Base-by-base conservation (phyloP, 306 rosid species). In the Gastrolobium bilobum region DNA sequence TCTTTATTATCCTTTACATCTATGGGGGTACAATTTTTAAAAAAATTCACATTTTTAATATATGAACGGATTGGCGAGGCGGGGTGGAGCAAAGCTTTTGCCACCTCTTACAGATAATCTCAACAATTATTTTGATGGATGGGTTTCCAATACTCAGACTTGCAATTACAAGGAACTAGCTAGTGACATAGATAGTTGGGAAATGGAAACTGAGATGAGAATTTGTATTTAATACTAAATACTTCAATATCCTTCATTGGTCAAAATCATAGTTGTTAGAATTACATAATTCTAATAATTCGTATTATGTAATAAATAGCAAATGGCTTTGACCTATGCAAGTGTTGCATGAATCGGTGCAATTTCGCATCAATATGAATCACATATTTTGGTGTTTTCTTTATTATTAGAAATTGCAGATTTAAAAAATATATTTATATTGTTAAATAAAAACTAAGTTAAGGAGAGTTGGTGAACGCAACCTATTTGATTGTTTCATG, bases 271-370 rank as follows among this genome's bases (percentile, higher is more conserved):
- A 11, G 40, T 14, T 68, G 42, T 46, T 46, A 31, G 29, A 44
- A 46, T 68, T 57, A 68, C 10, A 30, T 10, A 44, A 10, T 31
- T 68, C 73, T 47, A 46, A 30, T 68, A 29, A 68, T 44, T 68
- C 33, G 37, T 68, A 3, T 30, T 38, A 57, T 57, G 37, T 3
- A 38, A 38, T 57, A 38, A 68, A 46, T 7, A 34, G 39, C 39
- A 40, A 40, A 64, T 64, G 71, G 7, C 52, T 40, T 57, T 29
- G 63, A 57, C 29, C 30, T 64, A 34, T 39, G 34, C 71, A 64
- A 40, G 71, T 64, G 51, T 64, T 38, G 50, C 48, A 39, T 33
- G 6, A 5, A 62, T 37, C 1, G 5, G 31, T 62, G 43, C 69
- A 63, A 39, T 63, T 14, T 38, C 39, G 54, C 10, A 48, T 11